phyloP scores from a whole-genome alignment of 805 yeast genomes.

The Barnettozyma sp. region DNA sequence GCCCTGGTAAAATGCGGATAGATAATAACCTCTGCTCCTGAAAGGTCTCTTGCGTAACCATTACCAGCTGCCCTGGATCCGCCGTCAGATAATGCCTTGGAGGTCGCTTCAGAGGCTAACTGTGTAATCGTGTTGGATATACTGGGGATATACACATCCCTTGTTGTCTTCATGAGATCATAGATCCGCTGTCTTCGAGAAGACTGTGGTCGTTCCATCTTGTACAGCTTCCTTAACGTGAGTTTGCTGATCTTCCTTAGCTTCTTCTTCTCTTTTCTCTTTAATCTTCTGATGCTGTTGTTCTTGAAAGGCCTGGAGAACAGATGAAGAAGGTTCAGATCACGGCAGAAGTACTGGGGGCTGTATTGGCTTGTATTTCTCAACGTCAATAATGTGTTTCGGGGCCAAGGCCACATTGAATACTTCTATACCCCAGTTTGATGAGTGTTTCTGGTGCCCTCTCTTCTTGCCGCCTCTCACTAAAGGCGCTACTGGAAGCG shows the following conservation, averaged over 20 bases:
- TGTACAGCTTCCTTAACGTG: background rate
- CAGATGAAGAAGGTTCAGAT: background rate
- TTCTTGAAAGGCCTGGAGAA: background rate
- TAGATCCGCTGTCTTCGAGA: conserved; percentile 39
- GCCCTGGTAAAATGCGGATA: conserved; percentile 50
- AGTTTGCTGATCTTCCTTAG: conserved; percentile 1
- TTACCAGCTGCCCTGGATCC: background rate
- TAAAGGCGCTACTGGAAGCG: no score
- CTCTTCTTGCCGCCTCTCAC: no score
- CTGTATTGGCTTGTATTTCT: no score
- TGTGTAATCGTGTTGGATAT: conserved; percentile 42
- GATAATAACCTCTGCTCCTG: conserved; percentile 52
- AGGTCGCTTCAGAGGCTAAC: conserved; percentile 39
- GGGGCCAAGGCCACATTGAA: no score
- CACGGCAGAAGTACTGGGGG: background rate
- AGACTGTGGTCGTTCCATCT: conserved; percentile 1
- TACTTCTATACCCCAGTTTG: no score
- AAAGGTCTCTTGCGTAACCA: conserved; percentile 20
- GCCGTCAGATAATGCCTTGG: conserved; percentile 18
- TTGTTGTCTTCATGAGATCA: conserved; percentile 47
- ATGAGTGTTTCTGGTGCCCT: no score
- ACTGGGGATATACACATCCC: conserved; percentile 51
- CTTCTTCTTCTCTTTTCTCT: background rate
- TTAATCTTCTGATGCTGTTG: background rate
- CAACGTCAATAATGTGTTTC: no score